A percentile compares a stretch with the other conserved stretches of the same genome.
These are phyloP conservation scores for Geum urbanum DNA, from an alignment of 306 rosid genomes.

Conservation along the genomic window DNA sequence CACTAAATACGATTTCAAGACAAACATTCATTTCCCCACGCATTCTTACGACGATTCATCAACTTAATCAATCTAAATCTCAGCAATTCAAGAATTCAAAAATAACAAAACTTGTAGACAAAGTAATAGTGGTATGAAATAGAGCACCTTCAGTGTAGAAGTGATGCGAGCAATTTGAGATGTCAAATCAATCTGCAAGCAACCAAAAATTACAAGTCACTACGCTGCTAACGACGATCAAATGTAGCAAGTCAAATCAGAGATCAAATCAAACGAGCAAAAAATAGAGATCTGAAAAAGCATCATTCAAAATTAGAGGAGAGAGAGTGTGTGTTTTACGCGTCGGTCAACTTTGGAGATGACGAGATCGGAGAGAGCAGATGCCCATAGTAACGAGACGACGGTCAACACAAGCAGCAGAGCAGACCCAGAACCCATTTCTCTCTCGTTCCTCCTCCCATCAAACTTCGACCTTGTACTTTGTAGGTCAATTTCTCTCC, in stretches of 20 bases:
- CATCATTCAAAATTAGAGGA: too few relatives aligned
- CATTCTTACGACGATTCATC: background rate
- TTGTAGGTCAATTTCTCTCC: too few relatives aligned
- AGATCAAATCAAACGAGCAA: background rate
- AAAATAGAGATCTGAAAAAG: slow-evolving; percentile 6
- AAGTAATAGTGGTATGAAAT: too few relatives aligned
- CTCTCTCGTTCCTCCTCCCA: too few relatives aligned
- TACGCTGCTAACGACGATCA: background rate
- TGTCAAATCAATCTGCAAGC: slow-evolving; percentile 78
- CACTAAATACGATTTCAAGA: background rate
- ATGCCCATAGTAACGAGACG: slow-evolving; percentile 41
- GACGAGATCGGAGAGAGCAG: slow-evolving; percentile 78
- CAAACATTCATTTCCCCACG: background rate
- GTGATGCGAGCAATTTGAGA: slow-evolving; percentile 79
- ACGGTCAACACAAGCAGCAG: slow-evolving; percentile 44
- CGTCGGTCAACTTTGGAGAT: slow-evolving; percentile 93
- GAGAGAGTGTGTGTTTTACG: slow-evolving; percentile 43
- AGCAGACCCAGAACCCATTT: slow-evolving; percentile 30
- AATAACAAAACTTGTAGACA: too few relatives aligned
- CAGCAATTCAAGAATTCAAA: background rate
- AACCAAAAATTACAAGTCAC: background rate
- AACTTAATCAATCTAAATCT: background rate
- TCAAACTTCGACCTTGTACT: too few relatives aligned
- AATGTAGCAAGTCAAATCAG: background rate
- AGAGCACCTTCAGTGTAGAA: slow-evolving; percentile 69